These are phyloP conservation scores for Fusarium agapanthi DNA, from an alignment of 2,329 filamentous ascomycete species.

Conservation along the genomic window DNA sequence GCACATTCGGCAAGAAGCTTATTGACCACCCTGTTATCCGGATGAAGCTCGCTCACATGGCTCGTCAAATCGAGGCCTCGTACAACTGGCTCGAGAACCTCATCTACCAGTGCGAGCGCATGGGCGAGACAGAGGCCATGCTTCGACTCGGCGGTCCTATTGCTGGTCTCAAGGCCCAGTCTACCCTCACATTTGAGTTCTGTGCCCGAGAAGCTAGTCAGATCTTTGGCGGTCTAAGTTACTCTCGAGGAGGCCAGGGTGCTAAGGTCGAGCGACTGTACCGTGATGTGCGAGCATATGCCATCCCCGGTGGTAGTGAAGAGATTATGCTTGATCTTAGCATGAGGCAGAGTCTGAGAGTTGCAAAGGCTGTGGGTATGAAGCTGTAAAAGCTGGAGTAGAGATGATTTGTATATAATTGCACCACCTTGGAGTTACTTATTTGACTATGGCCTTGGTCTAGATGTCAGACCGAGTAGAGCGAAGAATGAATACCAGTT, in stretches of 20 bases:
- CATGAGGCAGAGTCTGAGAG: slow-evolving; percentile 88
- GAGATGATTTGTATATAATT: slow-evolving; percentile 23
- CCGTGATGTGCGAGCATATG: slow-evolving; percentile 93
- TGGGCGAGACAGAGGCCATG: slow-evolving; percentile 96
- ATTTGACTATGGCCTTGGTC: not conserved
- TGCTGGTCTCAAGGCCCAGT: slow-evolving; percentile 91
- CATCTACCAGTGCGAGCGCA: slow-evolving; percentile 90
- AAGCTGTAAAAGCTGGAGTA: slow-evolving; percentile 71
- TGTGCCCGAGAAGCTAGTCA: slow-evolving; percentile 95
- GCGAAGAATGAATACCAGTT: slow-evolving; percentile 17
- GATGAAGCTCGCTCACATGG: slow-evolving; percentile 98
- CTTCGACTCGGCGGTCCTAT: slow-evolving; percentile 94
- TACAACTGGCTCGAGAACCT: slow-evolving; percentile 97
- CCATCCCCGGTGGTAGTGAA: slow-evolving; percentile 93
- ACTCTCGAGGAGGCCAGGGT: slow-evolving; percentile 92
- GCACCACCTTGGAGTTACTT: slow-evolving; percentile 18
- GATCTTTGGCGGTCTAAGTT: slow-evolving; percentile 95
- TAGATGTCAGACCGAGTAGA: slow-evolving; percentile 6
- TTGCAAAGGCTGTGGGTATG: slow-evolving; percentile 93
- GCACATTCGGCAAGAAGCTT: slow-evolving; percentile 95
- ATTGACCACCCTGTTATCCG: slow-evolving; percentile 98
- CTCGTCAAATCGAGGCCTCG: slow-evolving; percentile 95
- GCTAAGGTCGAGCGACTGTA: slow-evolving; percentile 95
- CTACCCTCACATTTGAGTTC: slow-evolving; percentile 95
- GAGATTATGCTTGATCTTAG: slow-evolving; percentile 99